Conservation (phyloP, 192 early-diverging fungal genomes). For the Helicostylum pulchrum region DNA sequence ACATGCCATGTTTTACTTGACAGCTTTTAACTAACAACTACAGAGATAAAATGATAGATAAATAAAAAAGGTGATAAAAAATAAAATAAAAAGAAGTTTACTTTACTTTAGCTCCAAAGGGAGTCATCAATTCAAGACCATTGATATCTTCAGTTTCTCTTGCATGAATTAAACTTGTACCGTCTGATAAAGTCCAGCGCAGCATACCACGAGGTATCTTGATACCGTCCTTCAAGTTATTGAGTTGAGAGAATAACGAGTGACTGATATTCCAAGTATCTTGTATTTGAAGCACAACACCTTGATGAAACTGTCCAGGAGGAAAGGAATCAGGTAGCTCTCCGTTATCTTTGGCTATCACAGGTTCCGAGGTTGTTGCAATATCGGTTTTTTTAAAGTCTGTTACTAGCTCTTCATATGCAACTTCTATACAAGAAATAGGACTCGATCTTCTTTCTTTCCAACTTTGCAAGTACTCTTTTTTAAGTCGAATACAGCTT, state of each 20-base stretch:
- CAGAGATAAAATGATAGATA: neutral
- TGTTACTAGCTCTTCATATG: neutral
- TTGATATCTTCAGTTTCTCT: neutral
- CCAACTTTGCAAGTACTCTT: neutral
- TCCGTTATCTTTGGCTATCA: neutral
- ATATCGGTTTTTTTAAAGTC: neutral
- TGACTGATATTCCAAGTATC: neutral
- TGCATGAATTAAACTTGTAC: neutral
- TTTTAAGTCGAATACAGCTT: neutral
- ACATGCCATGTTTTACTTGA: neutral
- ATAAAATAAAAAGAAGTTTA: neutral
- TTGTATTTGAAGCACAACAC: conserved; percentile 2
- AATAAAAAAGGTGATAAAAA: neutral
- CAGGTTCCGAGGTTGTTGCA: neutral
- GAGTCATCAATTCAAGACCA: neutral
- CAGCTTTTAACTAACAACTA: neutral
- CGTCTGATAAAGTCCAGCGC: neutral
- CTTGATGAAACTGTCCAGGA: neutral
- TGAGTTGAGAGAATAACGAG: neutral
- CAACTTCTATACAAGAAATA: neutral
- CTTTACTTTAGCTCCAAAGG: neutral
- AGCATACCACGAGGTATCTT: neutral
- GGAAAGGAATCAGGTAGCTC: neutral
- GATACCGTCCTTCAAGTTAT: neutral
- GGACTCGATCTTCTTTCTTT: neutral